Evolutionary conservation across 208 protist genomes (phyloP), one percentile per base, ranked within the genome.

Genomic region (Naegleria gruberi): DNA sequence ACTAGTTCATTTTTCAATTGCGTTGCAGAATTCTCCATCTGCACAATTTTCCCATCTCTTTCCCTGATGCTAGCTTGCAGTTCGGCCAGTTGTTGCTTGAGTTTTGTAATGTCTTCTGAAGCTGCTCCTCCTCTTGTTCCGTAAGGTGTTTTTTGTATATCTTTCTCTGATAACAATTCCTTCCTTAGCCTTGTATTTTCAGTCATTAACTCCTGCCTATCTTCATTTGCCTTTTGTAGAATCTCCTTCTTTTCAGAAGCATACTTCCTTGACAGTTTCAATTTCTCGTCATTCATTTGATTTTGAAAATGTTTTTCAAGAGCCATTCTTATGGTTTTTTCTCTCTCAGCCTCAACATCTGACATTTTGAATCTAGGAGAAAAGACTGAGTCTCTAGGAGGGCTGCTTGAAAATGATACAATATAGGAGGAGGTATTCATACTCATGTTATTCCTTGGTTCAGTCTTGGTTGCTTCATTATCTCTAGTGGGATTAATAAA

Each of bases 231-330:
- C n/a, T 40, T 87, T 51, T 55, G 19, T n/a, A 87, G 43, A 55
- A 87, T 87, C 40, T 87, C 83, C 41, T 45, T 87, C n/a, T 87
- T 87, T 55, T 87, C 83, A 19, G 17, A 41, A 40, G 83, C 83
- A 30, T 7, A 55, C 19, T 55, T 45, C 40, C 83, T 45, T 1
- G 34, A 8, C 41, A 55, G 6, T 12, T 55, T 46, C 34, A 23
- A 41, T 15, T 55, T 45, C 55, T 87, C 83, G 6, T 87, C 83
- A 37, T 10, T 30, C 6, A 87, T n/a, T 40, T 55, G 83, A 0
- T n/a, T 45, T 41, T 42, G 5, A 4, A 55, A 55, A 17, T 86
- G 42, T 86, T 51, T 86, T 83, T 83, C 26, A 5, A 51, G 5
- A 84, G n/a, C 40, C 8, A 34, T 8, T 45, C 37, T 84, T 4